phyloP scores from a whole-genome alignment of 441 rosid genomes.

The Rhodomyrtus psidioides region DNA sequence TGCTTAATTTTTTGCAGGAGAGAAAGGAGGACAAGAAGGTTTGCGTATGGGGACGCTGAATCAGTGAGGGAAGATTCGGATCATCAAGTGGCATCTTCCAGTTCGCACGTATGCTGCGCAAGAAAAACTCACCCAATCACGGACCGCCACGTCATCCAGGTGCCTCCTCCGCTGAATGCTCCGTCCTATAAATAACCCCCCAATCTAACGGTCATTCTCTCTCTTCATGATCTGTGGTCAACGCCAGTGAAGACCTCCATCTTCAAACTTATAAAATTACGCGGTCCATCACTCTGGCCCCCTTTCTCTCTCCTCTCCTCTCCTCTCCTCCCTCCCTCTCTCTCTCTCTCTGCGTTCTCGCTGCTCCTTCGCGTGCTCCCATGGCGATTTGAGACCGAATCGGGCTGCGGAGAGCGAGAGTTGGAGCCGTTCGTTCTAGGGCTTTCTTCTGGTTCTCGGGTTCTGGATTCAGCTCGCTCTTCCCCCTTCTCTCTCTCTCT shows the following conservation, averaged over 20 bases:
- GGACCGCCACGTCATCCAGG: neutral
- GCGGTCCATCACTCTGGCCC: conserved; percentile 2
- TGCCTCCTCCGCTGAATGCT: neutral
- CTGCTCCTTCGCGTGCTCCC: neutral
- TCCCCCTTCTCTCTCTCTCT: neutral
- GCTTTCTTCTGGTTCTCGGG: neutral
- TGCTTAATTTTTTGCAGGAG: neutral
- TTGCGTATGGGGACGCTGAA: neutral
- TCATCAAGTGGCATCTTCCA: conserved; percentile 9
- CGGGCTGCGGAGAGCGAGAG: neutral
- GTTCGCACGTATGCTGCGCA: neutral
- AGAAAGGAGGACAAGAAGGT: neutral
- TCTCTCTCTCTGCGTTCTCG: neutral
- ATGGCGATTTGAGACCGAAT: conserved; percentile 25
- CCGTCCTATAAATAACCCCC: neutral
- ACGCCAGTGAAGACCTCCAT: neutral
- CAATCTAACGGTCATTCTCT: conserved; percentile 16
- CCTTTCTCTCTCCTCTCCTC: neutral
- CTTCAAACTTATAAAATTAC: conserved; percentile 9
- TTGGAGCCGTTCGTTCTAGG: neutral
- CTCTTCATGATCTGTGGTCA: neutral
- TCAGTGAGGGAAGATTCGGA: conserved; percentile 7
- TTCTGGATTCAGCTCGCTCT: neutral
- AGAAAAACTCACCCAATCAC: neutral
- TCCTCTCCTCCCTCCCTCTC: conserved; percentile 3